Evolutionary conservation across 2,329 filamentous ascomycete species (phyloP), one percentile per base, ranked within the genome.

Genomic region (Monosporascus sp.): DNA sequence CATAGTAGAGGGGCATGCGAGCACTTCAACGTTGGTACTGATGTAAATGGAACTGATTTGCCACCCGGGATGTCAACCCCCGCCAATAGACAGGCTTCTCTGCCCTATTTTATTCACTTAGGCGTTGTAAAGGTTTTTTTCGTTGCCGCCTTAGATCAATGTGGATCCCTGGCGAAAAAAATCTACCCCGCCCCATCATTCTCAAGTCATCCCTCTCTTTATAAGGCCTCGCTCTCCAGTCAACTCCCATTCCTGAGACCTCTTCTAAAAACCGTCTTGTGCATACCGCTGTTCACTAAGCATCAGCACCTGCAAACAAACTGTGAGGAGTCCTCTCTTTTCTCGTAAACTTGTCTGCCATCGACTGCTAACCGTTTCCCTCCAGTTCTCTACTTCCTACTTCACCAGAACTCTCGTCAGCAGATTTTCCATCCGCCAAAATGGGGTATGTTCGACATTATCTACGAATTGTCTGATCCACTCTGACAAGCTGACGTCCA

Each of bases 231-330:
- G 27, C 27, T 27, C 27, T 27, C 27, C 27, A 27, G 27, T 27
- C 27, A 11, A 60, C 54, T 38, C 35, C 58, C 25, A 27, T 27
- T 27, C 25, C 25, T 27, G 25, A 27, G 53, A 55, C 55, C 52
- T 64, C 54, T 58, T 60, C 66, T 70, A 65, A 60, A 57, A 61
- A 66, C 67, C 65, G 63, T 63, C 64, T 69, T 68, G 65, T 65
- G 66, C 67, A 70, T 68, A 71, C 68, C 68, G 63, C 69, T 69
- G 70, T 70, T 70, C 68, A 67, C 51, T 48, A 38, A 69, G 68
- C 67, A 70, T 70, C 70, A 68, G 66, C 60, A 64, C 61, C 66
- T 68, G 64, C 64, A 60, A 63, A 64, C 64, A 60, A 63, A 64
- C 62, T 53, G 63, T 65, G 52, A 62, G 62, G 54, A 46, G 14